These are phyloP conservation scores for Hymenoscyphus repandus DNA, from an alignment of 2,329 filamentous ascomycete genomes.

Conservation along the genomic window DNA sequence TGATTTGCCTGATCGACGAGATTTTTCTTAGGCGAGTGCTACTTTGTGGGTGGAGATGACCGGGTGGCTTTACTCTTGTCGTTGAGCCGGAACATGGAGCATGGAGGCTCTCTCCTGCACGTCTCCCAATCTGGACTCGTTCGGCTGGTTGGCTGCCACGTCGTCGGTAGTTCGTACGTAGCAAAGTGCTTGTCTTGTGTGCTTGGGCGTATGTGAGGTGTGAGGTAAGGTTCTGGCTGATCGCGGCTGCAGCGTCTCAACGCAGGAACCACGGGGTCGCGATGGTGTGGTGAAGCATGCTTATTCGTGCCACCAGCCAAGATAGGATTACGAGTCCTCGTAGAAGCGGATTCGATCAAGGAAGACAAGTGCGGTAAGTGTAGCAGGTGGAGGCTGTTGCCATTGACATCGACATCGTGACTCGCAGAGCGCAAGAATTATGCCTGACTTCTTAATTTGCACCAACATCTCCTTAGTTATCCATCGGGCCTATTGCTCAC, in stretches of 20 bases:
- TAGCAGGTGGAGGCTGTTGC: no score
- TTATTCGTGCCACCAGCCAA: not conserved
- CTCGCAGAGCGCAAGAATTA: no score
- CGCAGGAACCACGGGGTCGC: conserved; percentile 1
- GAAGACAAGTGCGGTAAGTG: no score
- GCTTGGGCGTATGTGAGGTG: not conserved
- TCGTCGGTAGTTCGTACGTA: not conserved
- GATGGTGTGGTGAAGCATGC: not conserved
- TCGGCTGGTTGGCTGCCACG: conserved; percentile 1
- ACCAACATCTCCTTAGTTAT: no score
- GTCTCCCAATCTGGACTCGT: conserved; percentile 7
- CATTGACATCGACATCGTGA: no score
- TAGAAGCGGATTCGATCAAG: no score
- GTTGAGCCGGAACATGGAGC: not conserved
- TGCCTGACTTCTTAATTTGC: no score
- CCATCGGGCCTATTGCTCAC: not conserved
- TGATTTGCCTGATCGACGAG: conserved; percentile 5
- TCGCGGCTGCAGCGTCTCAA: not conserved
- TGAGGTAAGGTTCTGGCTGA: no score
- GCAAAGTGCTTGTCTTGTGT: no score
- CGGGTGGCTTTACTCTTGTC: not conserved
- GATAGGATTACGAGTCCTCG: not conserved
- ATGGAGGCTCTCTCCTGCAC: conserved; percentile 7
- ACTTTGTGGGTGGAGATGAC: not conserved
- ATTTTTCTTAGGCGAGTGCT: not conserved